Percentiles rank a stretch among this genome's conserved stretches.
Conservation (phyloP, 495 filamentous ascomycete species). For the Neurospora cerealis region DNA sequence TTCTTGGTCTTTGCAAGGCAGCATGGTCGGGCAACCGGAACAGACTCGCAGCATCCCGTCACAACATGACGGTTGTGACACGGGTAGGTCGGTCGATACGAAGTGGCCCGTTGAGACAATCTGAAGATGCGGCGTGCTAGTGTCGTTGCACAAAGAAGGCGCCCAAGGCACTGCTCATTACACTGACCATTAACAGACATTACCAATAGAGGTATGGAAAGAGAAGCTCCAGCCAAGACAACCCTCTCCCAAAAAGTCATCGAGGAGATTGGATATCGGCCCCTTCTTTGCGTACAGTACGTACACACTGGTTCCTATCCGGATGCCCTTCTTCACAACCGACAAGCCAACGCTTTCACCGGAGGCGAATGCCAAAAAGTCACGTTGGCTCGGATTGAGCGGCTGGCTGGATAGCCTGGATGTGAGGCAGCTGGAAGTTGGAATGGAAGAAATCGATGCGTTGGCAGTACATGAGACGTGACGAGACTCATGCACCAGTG, state of each 20-base stretch:
- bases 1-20: neutral
- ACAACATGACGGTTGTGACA: neutral
- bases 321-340: neutral
- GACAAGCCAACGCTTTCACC: neutral
- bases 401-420: slow-evolving; percentile 16
- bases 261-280: neutral
- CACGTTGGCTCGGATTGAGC: slow-evolving; percentile 4
- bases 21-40: neutral
- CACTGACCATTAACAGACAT: neutral
- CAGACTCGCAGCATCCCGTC: neutral
- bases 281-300: neutral
- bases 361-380: slow-evolving; percentile 8
- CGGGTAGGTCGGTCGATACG: slow-evolving; percentile 1
- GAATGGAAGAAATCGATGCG: slow-evolving; percentile 9
- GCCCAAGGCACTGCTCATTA: neutral
- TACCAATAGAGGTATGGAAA: slow-evolving; percentile 1
- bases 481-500: slow-evolving; percentile 12
- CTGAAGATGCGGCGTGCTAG: slow-evolving; percentile 5
- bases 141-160: neutral
- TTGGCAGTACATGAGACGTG: slow-evolving; percentile 25
- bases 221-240: slow-evolving; percentile 3
- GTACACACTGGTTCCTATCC: neutral
- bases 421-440: slow-evolving; percentile 1
- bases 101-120: neutral
- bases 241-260: neutral